Conservation (phyloP, 345 rosid genomes). For the Eutrema yunnanense region DNA sequence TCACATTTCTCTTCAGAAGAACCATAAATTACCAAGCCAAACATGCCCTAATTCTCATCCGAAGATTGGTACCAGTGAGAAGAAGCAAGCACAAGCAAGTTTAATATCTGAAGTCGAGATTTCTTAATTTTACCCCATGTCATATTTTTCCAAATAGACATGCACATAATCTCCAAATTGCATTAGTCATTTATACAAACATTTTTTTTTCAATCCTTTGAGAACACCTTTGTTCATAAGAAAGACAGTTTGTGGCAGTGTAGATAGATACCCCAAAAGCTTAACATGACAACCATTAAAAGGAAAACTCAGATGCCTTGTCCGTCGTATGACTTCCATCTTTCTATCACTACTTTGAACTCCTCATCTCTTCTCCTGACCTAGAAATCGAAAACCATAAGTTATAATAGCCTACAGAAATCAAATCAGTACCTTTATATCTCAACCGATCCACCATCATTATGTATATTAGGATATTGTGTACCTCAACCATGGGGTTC, state of each 20-base stretch:
- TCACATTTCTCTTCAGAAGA: too few relatives aligned
- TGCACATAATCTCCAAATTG: too few relatives aligned
- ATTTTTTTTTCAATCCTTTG: not conserved
- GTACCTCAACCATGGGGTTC: slow-evolving; percentile 65
- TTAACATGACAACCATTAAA: not conserved
- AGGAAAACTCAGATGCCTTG: slow-evolving; percentile 27
- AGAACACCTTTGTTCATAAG: not conserved
- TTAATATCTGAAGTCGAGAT: too few relatives aligned
- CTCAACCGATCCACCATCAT: not conserved
- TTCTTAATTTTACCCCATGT: too few relatives aligned
- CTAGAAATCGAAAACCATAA: slow-evolving; percentile 19
- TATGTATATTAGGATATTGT: not conserved
- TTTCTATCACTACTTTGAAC: slow-evolving; percentile 46
- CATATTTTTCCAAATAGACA: too few relatives aligned
- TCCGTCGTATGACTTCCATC: slow-evolving; percentile 53
- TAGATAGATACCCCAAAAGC: not conserved
- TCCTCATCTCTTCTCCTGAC: slow-evolving; percentile 46
- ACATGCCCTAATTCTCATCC: too few relatives aligned
- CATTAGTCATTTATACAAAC: not conserved
- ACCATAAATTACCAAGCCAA: too few relatives aligned
- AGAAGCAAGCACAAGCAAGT: too few relatives aligned
- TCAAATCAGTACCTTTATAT: not conserved
- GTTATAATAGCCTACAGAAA: not conserved
- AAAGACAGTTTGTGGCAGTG: not conserved
- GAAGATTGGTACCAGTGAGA: too few relatives aligned